Evolutionary conservation across 2,329 filamentous ascomycete genomes (phyloP).

Genomic region (Claviceps lovelessii): DNA sequence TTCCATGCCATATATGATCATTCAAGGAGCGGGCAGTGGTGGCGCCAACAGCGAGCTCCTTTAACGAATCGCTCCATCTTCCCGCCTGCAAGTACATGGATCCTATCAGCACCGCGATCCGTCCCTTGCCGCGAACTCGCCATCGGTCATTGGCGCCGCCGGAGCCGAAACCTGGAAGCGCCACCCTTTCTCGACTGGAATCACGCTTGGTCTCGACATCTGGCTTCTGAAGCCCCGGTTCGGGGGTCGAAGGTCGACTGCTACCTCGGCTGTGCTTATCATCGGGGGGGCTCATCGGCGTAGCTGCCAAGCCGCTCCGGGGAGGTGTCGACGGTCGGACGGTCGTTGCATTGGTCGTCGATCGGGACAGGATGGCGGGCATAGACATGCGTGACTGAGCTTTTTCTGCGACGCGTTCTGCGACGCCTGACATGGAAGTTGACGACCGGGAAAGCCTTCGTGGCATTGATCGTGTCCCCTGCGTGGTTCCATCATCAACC

Average conservation of each 20-base stretch:
- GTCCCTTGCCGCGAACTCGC: constrained; percentile 66
- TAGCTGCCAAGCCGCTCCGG: constrained; percentile 33
- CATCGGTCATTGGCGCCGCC: constrained; percentile 61
- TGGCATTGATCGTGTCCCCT: constrained; percentile 18
- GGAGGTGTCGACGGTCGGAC: constrained; percentile 36
- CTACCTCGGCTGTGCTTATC: constrained; percentile 25
- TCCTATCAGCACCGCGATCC: constrained; percentile 65
- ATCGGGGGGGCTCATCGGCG: constrained; percentile 35
- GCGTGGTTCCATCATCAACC: constrained; percentile 19
- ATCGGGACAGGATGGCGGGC: constrained; percentile 47
- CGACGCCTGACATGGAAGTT: constrained; percentile 34
- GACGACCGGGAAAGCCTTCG: constrained; percentile 36
- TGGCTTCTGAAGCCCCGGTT: constrained; percentile 22
- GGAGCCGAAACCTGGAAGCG: constrained; percentile 56
- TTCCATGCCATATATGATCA: constrained; percentile 95
- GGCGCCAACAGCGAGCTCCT: constrained; percentile 69
- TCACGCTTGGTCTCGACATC: constrained; percentile 33
- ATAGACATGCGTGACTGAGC: constrained; percentile 64
- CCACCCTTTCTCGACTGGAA: constrained; percentile 40
- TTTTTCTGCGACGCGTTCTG: constrained; percentile 43
- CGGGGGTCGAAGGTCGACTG: constrained; percentile 26
- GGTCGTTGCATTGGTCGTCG: constrained; percentile 28
- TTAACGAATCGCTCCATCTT: constrained; percentile 76
- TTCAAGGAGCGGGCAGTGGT: constrained; percentile 62
- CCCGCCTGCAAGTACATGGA: constrained; percentile 80